Conservation (phyloP, 352 stramenopile species). For the Thraustochytrium aureum region DNA sequence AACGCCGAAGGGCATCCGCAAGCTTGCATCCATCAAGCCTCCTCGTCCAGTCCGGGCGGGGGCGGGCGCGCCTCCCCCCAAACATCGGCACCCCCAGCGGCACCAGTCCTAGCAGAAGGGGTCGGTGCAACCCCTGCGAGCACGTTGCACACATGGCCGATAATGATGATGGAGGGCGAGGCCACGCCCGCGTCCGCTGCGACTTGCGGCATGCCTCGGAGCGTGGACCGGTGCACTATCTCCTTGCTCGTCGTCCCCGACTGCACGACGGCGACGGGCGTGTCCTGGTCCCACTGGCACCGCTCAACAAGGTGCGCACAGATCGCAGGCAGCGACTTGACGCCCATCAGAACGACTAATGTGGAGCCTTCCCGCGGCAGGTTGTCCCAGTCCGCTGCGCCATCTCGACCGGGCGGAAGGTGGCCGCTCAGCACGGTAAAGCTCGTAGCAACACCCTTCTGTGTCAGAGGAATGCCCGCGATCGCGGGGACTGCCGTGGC, state of each 20-base stretch:
- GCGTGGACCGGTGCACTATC: not conserved
- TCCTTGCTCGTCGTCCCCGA: constrained; percentile 3
- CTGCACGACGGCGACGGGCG: constrained; percentile 30
- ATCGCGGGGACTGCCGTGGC: constrained; percentile 27
- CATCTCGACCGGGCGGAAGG: not conserved
- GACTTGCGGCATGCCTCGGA: not conserved
- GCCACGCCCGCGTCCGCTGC: not conserved
- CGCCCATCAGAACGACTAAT: constrained; percentile 46
- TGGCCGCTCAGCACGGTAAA: constrained; percentile 47
- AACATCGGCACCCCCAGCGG: not conserved
- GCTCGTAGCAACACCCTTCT: constrained; percentile 37
- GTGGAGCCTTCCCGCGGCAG: not conserved
- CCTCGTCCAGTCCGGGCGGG: too few relatives aligned
- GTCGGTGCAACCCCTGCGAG: too few relatives aligned
- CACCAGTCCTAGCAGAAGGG: too few relatives aligned
- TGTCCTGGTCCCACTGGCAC: not conserved
- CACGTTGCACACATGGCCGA: constrained; percentile 50
- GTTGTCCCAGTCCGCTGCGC: constrained; percentile 40
- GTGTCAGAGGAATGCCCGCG: constrained; percentile 48
- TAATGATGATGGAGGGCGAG: constrained; percentile 30
- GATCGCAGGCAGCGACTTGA: constrained; percentile 35
- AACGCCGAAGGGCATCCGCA: too few relatives aligned
- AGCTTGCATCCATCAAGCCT: too few relatives aligned
- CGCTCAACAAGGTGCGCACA: constrained; percentile 2
- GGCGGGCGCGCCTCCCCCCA: constrained; percentile 8